Evolutionary conservation across 176 grass and related monocot species (phyloP), one percentile per base, ranked within the genome.

Genomic region (Poa annua): DNA sequence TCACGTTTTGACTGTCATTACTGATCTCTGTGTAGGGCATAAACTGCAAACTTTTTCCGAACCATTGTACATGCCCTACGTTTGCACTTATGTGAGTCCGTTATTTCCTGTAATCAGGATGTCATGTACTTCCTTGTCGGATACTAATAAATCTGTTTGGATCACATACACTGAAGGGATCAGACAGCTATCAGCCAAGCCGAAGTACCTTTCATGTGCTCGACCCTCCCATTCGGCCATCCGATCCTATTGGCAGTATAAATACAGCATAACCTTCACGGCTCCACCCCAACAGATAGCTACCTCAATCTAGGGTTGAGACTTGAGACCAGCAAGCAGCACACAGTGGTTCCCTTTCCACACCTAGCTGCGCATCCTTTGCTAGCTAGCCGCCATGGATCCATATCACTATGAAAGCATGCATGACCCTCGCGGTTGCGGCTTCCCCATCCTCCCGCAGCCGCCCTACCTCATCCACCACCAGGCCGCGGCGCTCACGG

Each of bases 381-480:
- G 71, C 78, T 85, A 85, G 44, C 73, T 45, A 86, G 45, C 79
- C 32, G 39, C 80, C 21, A 87, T 90, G 88, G 88, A 90, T 79
- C 88, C 88, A 61, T 87, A 87, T 66, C 80, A 84, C 60, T 83
- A 87, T 75, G 80, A 83, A 41, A 52, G 32, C 75, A 80, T 87
- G 80, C 71, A 87, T 16, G 88, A 90, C 68, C 75, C 88, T 80
- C 88, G 57, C 74, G 57, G 80, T 42, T 80, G 38, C 66, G 39
- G 80, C 80, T 80, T 80, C 60, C 80, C 88, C 80, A 21, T 70
- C 60, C 80, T 69, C 75, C 80, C 67, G 67, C 84, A 83, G 84
- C 68, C 80, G 80, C 68, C 80, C 16, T 62, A 83, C 39, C 39
- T 87, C 75, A 19, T 84, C 68, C 87, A 62, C 24, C 76, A 85